Percentiles rank a stretch among this genome's conserved stretches.
phyloP scores from a whole-genome alignment of 768 basidiomycete genomes.

The Tephrocybe sp. region DNA sequence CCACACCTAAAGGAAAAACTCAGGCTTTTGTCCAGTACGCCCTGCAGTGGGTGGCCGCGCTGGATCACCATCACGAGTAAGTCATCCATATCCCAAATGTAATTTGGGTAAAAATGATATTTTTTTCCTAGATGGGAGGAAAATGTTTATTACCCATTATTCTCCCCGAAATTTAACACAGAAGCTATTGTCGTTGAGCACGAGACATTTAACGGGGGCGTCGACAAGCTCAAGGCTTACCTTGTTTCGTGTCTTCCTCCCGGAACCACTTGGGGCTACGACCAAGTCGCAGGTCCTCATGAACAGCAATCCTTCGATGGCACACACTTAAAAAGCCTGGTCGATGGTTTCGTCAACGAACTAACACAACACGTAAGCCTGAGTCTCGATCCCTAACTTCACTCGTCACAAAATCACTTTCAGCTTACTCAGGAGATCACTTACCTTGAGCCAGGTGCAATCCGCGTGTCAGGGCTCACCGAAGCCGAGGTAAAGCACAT shows the following conservation, averaged over 20 bases:
- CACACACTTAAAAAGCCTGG: conserved; percentile 4
- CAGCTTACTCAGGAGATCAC: conserved; percentile 19
- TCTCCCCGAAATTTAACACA: conserved; percentile 18
- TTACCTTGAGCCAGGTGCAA: conserved; percentile 17
- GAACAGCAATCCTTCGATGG: conserved; percentile 14
- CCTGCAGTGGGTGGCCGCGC: conserved; percentile 17
- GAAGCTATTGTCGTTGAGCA: conserved; percentile 19
- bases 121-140: conserved; percentile 19
- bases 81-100: background rate
- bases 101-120: background rate
- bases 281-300: conserved; percentile 9
- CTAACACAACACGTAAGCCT: conserved; percentile 15
- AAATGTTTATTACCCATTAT: conserved; percentile 18
- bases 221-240: conserved; percentile 17
- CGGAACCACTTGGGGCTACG: conserved; percentile 19
- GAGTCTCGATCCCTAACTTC: background rate
- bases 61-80: conserved; percentile 20
- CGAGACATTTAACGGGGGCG: conserved; percentile 18
- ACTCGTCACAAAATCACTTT: background rate
- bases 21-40: conserved; percentile 18
- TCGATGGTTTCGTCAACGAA: conserved; percentile 15
- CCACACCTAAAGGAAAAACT: conserved; percentile 7
- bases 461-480: conserved; percentile 20
- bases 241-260: conserved; percentile 20
- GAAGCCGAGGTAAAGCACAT: conserved; percentile 18